Base-by-base conservation (phyloP, 2,329 filamentous ascomycete genomes). In the Pseudogymnoascus sp. region DNA sequence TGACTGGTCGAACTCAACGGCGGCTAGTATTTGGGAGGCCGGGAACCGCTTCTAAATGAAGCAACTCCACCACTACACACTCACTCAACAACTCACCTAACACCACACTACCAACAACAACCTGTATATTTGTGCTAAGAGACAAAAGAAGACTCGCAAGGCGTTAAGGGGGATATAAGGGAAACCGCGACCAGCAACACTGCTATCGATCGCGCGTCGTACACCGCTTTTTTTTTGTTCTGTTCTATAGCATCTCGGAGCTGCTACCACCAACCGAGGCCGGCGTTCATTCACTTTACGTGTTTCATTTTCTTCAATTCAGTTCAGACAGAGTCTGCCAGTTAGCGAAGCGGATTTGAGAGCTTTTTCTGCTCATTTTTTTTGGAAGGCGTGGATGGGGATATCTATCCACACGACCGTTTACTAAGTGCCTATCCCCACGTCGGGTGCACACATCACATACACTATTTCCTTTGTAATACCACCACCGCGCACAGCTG, bases 1-100 rank as follows among this genome's bases (percentile, higher is more conserved):
- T 71, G 92, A 96, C 69, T 97, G 92, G 93, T 91, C 88, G 15
- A 86, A 88, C 7, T 87, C 89, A 42, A 89, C 90, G 31, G 85
- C 91, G 9, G 88, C 90, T 5, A 92, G 88, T 75, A 92, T 92
- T 67, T 88, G 89, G 79, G 87, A 88, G 60, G 85, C 86, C 33
- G 84, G 88, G 66, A 86, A 81, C 72, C 80, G 82, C 67, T 82
- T 87, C 69, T 87, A 67, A 63, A 65, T 60, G 61, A 61, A 55
- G 29, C 45, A 61, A 27, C 52, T 7, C 39, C 9, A 42, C 15
- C 15, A 21, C 37, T 15, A 40, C 39, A 25, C 37, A 40, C 8
- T 15, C 36, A 40, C 21, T 45, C 40, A 45, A 27, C 13, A 7
- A 2, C 18, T 45, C 5, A 45, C 18, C 21, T 8, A 27, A 45